Evolutionary conservation across 2,329 filamentous ascomycete species (phyloP).

Genomic region (Colletotrichum abscissum): DNA sequence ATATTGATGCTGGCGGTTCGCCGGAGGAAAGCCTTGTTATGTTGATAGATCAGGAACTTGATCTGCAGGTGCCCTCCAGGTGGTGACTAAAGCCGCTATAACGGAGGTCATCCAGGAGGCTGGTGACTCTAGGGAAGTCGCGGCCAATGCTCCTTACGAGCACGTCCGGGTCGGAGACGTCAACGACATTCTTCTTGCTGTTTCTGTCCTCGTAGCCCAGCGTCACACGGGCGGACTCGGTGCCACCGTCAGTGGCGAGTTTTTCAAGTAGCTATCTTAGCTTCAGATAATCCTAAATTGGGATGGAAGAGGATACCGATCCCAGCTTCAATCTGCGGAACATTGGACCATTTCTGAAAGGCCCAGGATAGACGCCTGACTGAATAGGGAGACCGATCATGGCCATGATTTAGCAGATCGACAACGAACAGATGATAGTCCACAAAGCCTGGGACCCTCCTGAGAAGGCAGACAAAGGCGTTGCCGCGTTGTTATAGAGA

Average conservation of each 20-base stretch:
- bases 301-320: neutral
- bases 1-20: neutral
- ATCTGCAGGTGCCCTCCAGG: neutral
- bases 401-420: neutral
- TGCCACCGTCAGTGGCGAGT: neutral
- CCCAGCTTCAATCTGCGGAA: neutral
- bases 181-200: neutral
- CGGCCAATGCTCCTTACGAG: neutral
- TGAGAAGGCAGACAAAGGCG: too few relatives aligned
- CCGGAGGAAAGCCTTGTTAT: neutral
- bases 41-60: neutral
- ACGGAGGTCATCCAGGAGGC: neutral
- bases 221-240: neutral
- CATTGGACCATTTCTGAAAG: neutral
- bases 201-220: neutral
- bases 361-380: neutral
- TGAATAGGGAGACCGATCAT: neutral
- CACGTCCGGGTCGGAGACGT: neutral
- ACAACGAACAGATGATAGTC: neutral
- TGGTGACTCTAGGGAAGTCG: neutral
- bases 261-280: neutral
- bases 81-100: too few relatives aligned
- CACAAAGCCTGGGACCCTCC: neutral
- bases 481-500: too few relatives aligned
- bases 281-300: neutral